Evolutionary conservation across 2,329 filamentous ascomycete species (phyloP).

Genomic region (Ceratocystis smalleyi): DNA sequence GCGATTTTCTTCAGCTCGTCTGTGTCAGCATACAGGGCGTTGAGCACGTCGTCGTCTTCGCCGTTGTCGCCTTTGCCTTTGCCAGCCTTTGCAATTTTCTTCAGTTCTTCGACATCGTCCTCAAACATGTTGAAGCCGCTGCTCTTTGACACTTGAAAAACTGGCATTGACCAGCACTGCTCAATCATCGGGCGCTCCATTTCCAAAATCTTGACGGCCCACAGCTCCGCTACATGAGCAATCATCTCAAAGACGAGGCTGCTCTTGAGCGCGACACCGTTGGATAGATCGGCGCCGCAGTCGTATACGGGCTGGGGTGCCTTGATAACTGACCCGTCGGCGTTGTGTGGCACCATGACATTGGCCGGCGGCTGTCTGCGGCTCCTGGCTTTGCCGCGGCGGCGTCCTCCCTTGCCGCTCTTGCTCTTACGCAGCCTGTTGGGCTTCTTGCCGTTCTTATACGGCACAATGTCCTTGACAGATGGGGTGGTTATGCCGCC

Average conservation of each 20-base stretch:
- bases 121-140: not conserved
- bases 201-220: constrained; percentile 20
- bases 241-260: constrained; percentile 22
- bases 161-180: constrained; percentile 7
- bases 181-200: constrained; percentile 16
- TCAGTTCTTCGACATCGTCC: not conserved
- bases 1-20: too few species aligned
- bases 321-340: not conserved
- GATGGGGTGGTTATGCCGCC: constrained; percentile 16
- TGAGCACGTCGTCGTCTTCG: not conserved
- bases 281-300: constrained; percentile 17
- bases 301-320: not conserved
- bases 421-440: not conserved
- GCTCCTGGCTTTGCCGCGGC: not conserved
- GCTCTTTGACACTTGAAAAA: not conserved
- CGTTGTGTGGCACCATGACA: not conserved
- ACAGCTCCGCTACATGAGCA: constrained; percentile 21
- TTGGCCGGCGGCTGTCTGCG: not conserved
- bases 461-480: not conserved
- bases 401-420: not conserved
- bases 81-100: too few species aligned
- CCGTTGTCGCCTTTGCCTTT: not conserved
- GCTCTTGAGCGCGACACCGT: constrained; percentile 20
- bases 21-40: not conserved
- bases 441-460: not conserved